phyloP scores from a whole-genome alignment of 352 stramenopile genomes.

The Pythium pyrilobum region DNA sequence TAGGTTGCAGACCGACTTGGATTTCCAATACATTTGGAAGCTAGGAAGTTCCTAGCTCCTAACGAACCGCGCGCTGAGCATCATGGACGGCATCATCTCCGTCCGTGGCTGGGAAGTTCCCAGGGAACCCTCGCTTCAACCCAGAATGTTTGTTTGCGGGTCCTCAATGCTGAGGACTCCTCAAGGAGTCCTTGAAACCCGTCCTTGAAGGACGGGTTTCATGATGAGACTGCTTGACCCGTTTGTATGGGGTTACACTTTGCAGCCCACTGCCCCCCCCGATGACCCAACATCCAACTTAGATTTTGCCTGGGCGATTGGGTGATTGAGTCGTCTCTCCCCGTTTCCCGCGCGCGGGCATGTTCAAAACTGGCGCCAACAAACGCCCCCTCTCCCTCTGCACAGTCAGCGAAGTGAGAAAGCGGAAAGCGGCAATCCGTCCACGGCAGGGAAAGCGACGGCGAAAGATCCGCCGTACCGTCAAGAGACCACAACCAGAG shows the following conservation, averaged over 20 bases:
- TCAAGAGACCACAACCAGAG: no score
- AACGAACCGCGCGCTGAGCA: no score
- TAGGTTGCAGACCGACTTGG: no score
- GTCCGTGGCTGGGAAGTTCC: background rate
- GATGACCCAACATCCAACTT: background rate
- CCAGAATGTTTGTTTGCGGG: background rate
- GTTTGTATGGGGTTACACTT: background rate
- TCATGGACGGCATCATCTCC: no score
- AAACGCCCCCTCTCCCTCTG: background rate
- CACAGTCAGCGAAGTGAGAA: no score
- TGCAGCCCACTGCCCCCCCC: no score
- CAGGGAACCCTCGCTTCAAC: background rate
- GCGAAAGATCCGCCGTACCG: no score
- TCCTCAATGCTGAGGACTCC: no score
- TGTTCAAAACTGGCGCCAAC: slow-evolving; percentile 8
- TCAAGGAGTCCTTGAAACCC: no score
- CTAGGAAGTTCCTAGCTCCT: no score
- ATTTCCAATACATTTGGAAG: no score
- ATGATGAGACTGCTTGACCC: background rate
- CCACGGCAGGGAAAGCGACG: background rate
- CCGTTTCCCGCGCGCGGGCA: slow-evolving; percentile 12
- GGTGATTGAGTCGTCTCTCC: background rate
- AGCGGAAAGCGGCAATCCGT: background rate
- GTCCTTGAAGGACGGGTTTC: background rate
- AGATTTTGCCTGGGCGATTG: slow-evolving; percentile 1